These are phyloP conservation scores for Casuarina glauca DNA, from an alignment of 306 rosid genomes.

Conservation along the genomic window DNA sequence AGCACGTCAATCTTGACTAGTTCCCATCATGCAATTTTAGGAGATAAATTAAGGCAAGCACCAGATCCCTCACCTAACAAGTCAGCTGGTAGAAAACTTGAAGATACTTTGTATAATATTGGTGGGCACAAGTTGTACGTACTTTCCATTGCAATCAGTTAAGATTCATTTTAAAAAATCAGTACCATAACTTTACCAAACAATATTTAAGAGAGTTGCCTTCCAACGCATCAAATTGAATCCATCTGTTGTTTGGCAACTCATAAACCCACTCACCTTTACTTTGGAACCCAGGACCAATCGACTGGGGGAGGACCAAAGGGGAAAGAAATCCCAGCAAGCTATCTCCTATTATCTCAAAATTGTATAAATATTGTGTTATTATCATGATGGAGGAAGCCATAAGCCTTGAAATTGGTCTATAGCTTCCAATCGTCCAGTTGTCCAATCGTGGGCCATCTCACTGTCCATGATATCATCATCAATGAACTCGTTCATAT, in stretches of 20 bases:
- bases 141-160: neutral
- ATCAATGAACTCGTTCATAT: neutral
- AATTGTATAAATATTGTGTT: too few relatives aligned
- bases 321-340: neutral
- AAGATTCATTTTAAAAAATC: neutral
- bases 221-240: too few relatives aligned
- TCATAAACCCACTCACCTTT: neutral
- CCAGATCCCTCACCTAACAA: neutral
- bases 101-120: neutral
- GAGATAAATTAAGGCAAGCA: neutral
- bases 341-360: neutral
- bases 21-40: too few relatives aligned
- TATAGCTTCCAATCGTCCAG: neutral
- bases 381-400: neutral
- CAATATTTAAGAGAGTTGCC: neutral
- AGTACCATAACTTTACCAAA: neutral
- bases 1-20: too few relatives aligned
- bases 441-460: neutral
- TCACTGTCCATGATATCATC: neutral
- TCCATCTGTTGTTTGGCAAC: too few relatives aligned
- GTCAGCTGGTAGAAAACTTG: neutral
- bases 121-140: slow-evolving; percentile 2
- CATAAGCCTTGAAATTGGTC: too few relatives aligned
- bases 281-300: neutral
- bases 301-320: neutral